Evolutionary conservation across 768 basidiomycete species (phyloP).

Genomic region (Tylopilus plumbeoviolaceoides): DNA sequence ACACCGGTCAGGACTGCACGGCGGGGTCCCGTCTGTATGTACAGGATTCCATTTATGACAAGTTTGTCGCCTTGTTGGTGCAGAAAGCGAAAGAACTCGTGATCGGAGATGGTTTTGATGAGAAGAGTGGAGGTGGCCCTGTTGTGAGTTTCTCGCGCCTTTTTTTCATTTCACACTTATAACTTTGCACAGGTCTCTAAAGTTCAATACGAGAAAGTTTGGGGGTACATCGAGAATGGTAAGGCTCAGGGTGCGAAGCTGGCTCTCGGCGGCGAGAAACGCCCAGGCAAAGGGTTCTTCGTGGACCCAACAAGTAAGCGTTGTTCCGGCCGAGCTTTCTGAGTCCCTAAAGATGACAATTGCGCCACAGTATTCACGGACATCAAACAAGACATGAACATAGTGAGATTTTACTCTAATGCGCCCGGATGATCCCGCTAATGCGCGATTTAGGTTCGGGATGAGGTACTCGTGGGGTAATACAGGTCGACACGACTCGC

Average conservation of each 20-base stretch:
- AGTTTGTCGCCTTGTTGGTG: slow-evolving; percentile 66
- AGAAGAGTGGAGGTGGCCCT: slow-evolving; percentile 73
- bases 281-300: slow-evolving; percentile 75
- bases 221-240: slow-evolving; percentile 85
- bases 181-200: slow-evolving; percentile 62
- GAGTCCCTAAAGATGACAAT: slow-evolving; percentile 3
- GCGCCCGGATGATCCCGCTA: slow-evolving; percentile 17
- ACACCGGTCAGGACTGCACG: slow-evolving; percentile 91
- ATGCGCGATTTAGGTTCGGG: slow-evolving; percentile 25
- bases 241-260: slow-evolving; percentile 79
- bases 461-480: slow-evolving; percentile 24
- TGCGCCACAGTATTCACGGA: slow-evolving; percentile 68
- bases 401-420: slow-evolving; percentile 46
- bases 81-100: slow-evolving; percentile 63
- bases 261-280: slow-evolving; percentile 76
- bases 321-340: slow-evolving; percentile 7
- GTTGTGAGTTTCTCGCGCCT: slow-evolving; percentile 50
- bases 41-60: slow-evolving; percentile 84
- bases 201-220: slow-evolving; percentile 79
- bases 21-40: slow-evolving; percentile 90
- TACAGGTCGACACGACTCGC: slow-evolving; percentile 4
- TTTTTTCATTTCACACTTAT: slow-evolving; percentile 7
- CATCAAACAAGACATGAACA: slow-evolving; percentile 77
- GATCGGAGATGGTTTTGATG: slow-evolving; percentile 81
- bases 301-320: slow-evolving; percentile 83